Conservation (phyloP, 148 eudicot species). For the Pouteria glomerata region DNA sequence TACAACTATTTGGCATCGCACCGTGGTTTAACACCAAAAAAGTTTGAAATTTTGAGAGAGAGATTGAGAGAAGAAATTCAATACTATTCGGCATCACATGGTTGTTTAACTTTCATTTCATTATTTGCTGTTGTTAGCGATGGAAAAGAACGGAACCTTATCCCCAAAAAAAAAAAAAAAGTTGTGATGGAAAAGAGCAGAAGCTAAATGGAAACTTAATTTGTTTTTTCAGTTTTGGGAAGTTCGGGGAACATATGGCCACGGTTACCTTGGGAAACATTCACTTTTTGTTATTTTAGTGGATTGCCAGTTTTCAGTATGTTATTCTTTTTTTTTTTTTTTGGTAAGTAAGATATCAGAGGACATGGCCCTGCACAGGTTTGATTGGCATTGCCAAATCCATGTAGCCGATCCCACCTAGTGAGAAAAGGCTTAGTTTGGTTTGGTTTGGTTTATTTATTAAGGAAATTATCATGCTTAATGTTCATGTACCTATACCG, state of each 20-base stretch:
- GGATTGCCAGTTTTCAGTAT: too few relatives aligned
- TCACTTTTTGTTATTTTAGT: neutral
- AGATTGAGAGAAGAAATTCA: too few relatives aligned
- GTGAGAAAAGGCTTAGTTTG: too few relatives aligned
- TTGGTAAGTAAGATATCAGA: neutral
- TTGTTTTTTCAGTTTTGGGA: neutral
- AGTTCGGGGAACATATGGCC: neutral
- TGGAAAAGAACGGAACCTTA: too few relatives aligned
- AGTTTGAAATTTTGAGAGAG: too few relatives aligned
- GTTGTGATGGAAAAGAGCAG: neutral
- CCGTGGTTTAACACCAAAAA: too few relatives aligned
- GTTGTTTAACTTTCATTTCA: neutral
- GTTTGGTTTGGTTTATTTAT: too few relatives aligned
- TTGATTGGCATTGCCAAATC: too few relatives aligned
- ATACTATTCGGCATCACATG: too few relatives aligned
- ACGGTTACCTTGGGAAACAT: neutral
- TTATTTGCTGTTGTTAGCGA: neutral
- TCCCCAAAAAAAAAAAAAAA: too few relatives aligned
- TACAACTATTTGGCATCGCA: neutral
- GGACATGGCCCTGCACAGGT: too few relatives aligned
- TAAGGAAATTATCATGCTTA: neutral
- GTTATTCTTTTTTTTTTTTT: neutral
- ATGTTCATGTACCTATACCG: neutral
- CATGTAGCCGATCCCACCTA: too few relatives aligned
- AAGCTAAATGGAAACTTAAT: neutral